Percentiles rank a stretch among this genome's conserved stretches.
These are phyloP conservation scores for Arachnomyces sp. DNA, from an alignment of 2,329 filamentous ascomycete genomes.

Conservation along the genomic window DNA sequence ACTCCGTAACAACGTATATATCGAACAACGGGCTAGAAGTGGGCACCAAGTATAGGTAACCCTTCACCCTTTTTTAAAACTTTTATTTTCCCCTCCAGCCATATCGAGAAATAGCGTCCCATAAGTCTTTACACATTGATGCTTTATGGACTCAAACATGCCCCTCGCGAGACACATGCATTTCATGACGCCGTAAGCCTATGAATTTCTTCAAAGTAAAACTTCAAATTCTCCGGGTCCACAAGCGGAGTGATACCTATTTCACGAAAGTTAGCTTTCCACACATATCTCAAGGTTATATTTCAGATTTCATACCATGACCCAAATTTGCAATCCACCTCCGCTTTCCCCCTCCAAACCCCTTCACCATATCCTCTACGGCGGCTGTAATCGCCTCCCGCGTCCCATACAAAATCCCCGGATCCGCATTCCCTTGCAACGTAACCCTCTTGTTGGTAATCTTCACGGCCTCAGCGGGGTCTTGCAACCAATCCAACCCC, in stretches of 20 bases:
- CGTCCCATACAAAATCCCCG: conserved; percentile 82
- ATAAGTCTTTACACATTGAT: no score
- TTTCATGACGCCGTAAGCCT: conserved; percentile 39
- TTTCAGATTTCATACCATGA: conserved; percentile 67
- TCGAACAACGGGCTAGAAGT: no score
- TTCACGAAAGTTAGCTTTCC: conserved; percentile 7
- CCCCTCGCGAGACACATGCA: no score
- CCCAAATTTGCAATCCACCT: conserved; percentile 97
- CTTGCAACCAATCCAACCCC: conserved; percentile 90
- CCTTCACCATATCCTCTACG: conserved; percentile 78
- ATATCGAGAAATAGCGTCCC: no score
- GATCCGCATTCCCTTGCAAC: conserved; percentile 92
- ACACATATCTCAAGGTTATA: neutral
- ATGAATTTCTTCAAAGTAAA: conserved; percentile 91
- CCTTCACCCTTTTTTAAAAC: no score
- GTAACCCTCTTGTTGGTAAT: conserved; percentile 72
- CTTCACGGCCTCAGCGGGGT: conserved; percentile 73
- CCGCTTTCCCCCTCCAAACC: conserved; percentile 74
- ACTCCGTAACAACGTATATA: no score
- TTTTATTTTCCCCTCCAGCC: no score
- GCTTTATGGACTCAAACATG: no score
- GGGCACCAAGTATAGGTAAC: no score
- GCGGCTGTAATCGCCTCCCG: conserved; percentile 71
- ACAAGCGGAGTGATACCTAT: conserved; percentile 88
- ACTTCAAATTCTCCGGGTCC: conserved; percentile 84